Conservation (phyloP, 2,329 filamentous ascomycete genomes). For the Metarhizium anisopliae region DNA sequence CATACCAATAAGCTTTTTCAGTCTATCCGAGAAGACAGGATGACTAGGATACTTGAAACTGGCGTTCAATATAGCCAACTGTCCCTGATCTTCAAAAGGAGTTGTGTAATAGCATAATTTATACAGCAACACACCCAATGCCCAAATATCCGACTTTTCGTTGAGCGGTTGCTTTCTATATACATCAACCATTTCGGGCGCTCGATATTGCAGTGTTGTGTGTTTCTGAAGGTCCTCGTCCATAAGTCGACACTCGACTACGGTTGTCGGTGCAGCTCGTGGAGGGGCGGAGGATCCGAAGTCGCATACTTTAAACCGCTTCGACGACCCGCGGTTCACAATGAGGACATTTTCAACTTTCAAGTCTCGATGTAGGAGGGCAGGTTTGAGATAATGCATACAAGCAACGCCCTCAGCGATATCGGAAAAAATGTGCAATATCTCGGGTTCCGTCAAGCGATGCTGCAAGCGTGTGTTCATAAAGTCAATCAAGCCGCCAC, state of each 20-base stretch:
- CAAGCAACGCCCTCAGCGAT: slow-evolving; percentile 93
- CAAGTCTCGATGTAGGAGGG: slow-evolving; percentile 84
- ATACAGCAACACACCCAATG: slow-evolving; percentile 86
- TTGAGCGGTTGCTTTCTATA: slow-evolving; percentile 95
- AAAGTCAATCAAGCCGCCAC: slow-evolving; percentile 94
- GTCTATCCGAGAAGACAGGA: slow-evolving; percentile 77
- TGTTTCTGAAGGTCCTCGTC: slow-evolving; percentile 97
- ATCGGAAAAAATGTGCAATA: slow-evolving; percentile 92
- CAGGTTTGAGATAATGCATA: slow-evolving; percentile 97
- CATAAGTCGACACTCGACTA: slow-evolving; percentile 81
- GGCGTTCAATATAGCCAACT: slow-evolving; percentile 94
- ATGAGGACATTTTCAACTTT: slow-evolving; percentile 99
- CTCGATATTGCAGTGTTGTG: slow-evolving; percentile 94
- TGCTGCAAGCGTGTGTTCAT: slow-evolving; percentile 99
- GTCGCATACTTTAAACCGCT: slow-evolving; percentile 92
- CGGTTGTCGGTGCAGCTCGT: slow-evolving; percentile 73
- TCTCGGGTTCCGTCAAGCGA: slow-evolving; percentile 92
- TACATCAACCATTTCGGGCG: slow-evolving; percentile 97
- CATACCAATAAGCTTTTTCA: slow-evolving; percentile 82
- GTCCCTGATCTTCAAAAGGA: slow-evolving; percentile 94
- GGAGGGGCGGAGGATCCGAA: slow-evolving; percentile 89
- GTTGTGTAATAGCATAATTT: slow-evolving; percentile 99
- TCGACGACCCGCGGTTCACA: slow-evolving; percentile 53
- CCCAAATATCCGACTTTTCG: slow-evolving; percentile 99
- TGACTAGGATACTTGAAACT: slow-evolving; percentile 87